Percentiles rank a stretch among this genome's conserved stretches.
These are phyloP conservation scores for Myriosclerotinia scirpicola DNA, from an alignment of 2,329 filamentous ascomycete species.

Conservation along the genomic window DNA sequence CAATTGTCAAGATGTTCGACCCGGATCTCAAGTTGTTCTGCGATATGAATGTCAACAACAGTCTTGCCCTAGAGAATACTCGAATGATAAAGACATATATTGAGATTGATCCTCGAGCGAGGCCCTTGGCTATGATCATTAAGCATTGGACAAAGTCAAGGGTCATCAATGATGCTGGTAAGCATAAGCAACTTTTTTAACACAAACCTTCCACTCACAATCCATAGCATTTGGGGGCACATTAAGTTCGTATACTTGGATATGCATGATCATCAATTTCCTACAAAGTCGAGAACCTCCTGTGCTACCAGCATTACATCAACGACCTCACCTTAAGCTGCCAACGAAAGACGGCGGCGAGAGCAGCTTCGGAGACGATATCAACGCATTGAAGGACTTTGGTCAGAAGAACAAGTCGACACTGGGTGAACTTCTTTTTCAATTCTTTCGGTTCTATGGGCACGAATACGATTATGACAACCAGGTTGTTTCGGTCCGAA, in stretches of 20 bases:
- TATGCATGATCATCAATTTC: slow-evolving; percentile 96
- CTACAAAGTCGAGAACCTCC: slow-evolving; percentile 83
- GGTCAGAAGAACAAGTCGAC: slow-evolving; percentile 79
- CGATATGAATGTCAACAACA: slow-evolving; percentile 99
- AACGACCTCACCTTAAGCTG: slow-evolving; percentile 62
- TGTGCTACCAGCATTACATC: slow-evolving; percentile 82
- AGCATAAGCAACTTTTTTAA: slow-evolving; percentile 47
- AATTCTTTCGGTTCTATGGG: slow-evolving; percentile 93
- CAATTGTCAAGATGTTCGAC: slow-evolving; percentile 99
- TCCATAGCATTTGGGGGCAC: slow-evolving; percentile 81
- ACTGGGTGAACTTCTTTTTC: slow-evolving; percentile 82
- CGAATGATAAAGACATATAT: slow-evolving; percentile 98
- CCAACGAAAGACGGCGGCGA: slow-evolving; percentile 62
- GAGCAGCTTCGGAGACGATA: slow-evolving; percentile 83
- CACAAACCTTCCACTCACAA: slow-evolving; percentile 28
- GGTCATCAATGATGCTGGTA: slow-evolving; percentile 94
- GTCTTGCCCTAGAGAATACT: slow-evolving; percentile 90
- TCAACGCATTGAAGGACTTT: slow-evolving; percentile 71
- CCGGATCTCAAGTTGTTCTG: slow-evolving; percentile 85
- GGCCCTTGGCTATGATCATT: slow-evolving; percentile 91
- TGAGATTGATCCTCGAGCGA: slow-evolving; percentile 84
- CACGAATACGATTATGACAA: slow-evolving; percentile 91
- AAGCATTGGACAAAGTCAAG: slow-evolving; percentile 96
- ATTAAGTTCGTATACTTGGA: slow-evolving; percentile 98
- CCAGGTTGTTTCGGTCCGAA: slow-evolving; percentile 78